Evolutionary conservation across 2,329 filamentous ascomycete species (phyloP).

Genomic region (Fusarium austroafricanum): DNA sequence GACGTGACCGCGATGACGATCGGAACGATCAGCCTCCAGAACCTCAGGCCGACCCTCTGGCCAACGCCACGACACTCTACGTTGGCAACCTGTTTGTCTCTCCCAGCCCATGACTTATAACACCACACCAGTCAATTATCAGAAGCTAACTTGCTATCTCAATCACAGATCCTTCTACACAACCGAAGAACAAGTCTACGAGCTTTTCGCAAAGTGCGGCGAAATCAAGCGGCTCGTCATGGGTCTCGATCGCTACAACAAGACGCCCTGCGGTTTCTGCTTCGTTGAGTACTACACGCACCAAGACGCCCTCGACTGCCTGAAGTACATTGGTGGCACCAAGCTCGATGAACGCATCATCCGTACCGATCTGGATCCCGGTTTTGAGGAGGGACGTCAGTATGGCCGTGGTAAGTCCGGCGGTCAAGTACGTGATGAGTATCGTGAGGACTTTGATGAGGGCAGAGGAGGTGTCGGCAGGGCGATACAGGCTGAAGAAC

Average conservation of each 20-base stretch:
- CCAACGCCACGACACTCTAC: slow-evolving; percentile 92
- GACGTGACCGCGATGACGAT: slow-evolving; percentile 70
- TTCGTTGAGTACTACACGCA: slow-evolving; percentile 99
- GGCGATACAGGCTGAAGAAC: slow-evolving; percentile 70
- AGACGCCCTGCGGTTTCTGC: slow-evolving; percentile 98
- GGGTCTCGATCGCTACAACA: slow-evolving; percentile 96
- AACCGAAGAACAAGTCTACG: slow-evolving; percentile 98
- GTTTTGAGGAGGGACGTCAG: slow-evolving; percentile 94
- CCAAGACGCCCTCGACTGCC: slow-evolving; percentile 94
- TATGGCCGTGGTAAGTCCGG: slow-evolving; percentile 96
- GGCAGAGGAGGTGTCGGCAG: slow-evolving; percentile 90
- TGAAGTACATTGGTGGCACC: slow-evolving; percentile 98
- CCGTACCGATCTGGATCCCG: slow-evolving; percentile 92
- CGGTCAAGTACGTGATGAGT: slow-evolving; percentile 97
- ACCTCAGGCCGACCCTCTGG: slow-evolving; percentile 73
- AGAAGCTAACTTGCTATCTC: slow-evolving; percentile 29
- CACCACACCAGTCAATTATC: background rate
- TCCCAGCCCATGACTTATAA: background rate
- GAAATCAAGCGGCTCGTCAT: slow-evolving; percentile 98
- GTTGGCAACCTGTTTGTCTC: slow-evolving; percentile 85
- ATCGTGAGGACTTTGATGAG: slow-evolving; percentile 95
- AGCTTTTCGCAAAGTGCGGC: slow-evolving; percentile 94
- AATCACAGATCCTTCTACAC: slow-evolving; percentile 87
- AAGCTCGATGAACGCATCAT: slow-evolving; percentile 98
- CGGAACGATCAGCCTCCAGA: slow-evolving; percentile 64